Base-by-base conservation (phyloP, 768 basidiomycete species). In the Boletus subparvulus region DNA sequence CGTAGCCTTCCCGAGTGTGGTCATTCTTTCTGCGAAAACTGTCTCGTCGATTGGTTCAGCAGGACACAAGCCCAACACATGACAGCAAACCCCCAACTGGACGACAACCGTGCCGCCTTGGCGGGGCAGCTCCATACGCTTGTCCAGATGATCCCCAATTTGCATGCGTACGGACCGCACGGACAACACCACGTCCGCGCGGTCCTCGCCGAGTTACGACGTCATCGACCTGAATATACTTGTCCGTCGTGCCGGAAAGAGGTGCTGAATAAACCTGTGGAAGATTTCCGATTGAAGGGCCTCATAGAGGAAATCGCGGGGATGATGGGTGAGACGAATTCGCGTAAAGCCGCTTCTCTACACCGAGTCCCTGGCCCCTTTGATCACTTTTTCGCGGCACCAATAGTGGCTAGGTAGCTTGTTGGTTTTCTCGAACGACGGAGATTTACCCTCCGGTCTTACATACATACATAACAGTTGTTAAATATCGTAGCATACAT, bases 211-310 rank as follows among this genome's bases (percentile, higher is more conserved):
- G 50, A 63, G 55, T 16, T 63, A 64, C 62, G 59, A 65, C 74
- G 44, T 60, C 58, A 68, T 60, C 58, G 75, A 36, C 86, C 85
- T 0, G 66, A 77, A 32, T 89, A 86, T 61, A 83, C 83, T 2
- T 91, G 88, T 53, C 88, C 88, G 4, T 82, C 80, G 6, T 91
- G 88, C 62, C 77, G 88, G 50, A 73, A 77, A 45, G 61, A 67
- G 13, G 79, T 86, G 12, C 66, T 71, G 32, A 74, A 64, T 13
- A 77, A 75, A 21, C 88, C 88, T 0, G 75, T 80, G 0, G 85
- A 89, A 62, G 79, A 80, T 44, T 90, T 82, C 66, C 75, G 77
- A 7, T 68, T 90, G 47, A 90, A 89, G 68, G 71, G 75, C 2
- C 62, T 90, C 32, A 76, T 85, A 4, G 72, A 78, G 33, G 74